Conservation (phyloP, 352 stramenopile species). For the Pilasporangium apinafurcum region DNA sequence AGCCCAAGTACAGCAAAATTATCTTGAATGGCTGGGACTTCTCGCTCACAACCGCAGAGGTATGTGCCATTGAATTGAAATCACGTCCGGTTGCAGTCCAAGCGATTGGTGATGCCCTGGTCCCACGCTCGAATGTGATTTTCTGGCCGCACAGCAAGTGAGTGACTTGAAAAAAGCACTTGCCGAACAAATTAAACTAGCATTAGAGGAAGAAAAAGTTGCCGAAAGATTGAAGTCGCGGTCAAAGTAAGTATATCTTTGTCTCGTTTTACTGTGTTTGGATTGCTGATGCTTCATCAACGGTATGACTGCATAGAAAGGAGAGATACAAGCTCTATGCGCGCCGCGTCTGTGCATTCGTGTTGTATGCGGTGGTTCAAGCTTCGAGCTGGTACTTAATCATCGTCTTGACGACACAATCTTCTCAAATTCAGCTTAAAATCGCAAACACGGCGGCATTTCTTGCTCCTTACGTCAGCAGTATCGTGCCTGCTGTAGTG, state of each 20-base stretch:
- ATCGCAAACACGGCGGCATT: slow-evolving; percentile 32
- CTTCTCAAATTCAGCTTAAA: slow-evolving; percentile 38
- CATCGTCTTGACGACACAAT: slow-evolving; percentile 65
- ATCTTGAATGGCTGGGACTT: slow-evolving; percentile 78
- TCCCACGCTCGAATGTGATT: too few species aligned
- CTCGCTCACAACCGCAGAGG: slow-evolving; percentile 29
- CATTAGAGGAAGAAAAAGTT: slow-evolving; percentile 47
- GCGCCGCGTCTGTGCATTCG: slow-evolving; percentile 31
- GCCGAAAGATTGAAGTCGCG: slow-evolving; percentile 36
- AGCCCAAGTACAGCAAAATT: slow-evolving; percentile 56
- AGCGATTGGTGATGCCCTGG: neutral
- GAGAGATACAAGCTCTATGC: slow-evolving; percentile 55
- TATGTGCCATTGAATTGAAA: too few species aligned
- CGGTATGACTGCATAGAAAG: slow-evolving; percentile 10
- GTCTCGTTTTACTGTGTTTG: neutral
- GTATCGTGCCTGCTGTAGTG: slow-evolving; percentile 61
- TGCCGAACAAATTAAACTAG: slow-evolving; percentile 50
- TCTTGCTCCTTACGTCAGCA: slow-evolving; percentile 48
- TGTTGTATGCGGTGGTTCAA: slow-evolving; percentile 65
- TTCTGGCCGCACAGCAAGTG: slow-evolving; percentile 26
- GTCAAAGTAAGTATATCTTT: slow-evolving; percentile 24
- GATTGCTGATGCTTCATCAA: neutral
- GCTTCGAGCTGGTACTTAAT: slow-evolving; percentile 65
- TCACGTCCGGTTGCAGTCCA: too few species aligned
- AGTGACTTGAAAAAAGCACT: slow-evolving; percentile 53